These are phyloP conservation scores for Platismatia glauca DNA, from an alignment of 495 filamentous ascomycete genomes.

Conservation along the genomic window DNA sequence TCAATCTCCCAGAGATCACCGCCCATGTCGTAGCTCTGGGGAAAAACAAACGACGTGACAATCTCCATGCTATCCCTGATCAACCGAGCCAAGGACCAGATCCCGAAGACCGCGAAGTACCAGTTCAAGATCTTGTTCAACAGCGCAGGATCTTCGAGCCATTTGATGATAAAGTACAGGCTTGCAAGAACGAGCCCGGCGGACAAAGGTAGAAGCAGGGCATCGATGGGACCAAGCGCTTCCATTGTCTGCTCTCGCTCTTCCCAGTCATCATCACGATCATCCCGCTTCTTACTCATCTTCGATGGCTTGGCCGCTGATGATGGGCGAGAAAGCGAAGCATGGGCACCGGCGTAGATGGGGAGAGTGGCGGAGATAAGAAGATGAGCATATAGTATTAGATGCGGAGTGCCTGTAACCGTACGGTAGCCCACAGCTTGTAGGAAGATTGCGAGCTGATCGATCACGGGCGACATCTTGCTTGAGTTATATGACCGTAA, in stretches of 20 bases:
- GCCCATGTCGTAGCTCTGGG: constrained; percentile 38
- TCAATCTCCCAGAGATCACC: constrained; percentile 34
- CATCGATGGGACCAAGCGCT: constrained; percentile 70
- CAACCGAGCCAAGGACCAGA: constrained; percentile 63
- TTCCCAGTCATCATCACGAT: constrained; percentile 40
- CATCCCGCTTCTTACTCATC: constrained; percentile 34
- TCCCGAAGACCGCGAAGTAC: constrained; percentile 75
- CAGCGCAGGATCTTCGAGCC: constrained; percentile 68
- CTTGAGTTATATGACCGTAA: neutral
- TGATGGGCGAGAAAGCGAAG: constrained; percentile 63
- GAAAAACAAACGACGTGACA: constrained; percentile 62
- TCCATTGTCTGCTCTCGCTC: constrained; percentile 58
- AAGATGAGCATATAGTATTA: constrained; percentile 62
- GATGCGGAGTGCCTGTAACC: constrained; percentile 37
- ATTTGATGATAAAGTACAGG: constrained; percentile 85
- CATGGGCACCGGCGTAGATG: constrained; percentile 63
- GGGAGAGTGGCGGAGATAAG: constrained; percentile 60
- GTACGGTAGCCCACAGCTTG: constrained; percentile 14
- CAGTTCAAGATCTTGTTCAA: constrained; percentile 76
- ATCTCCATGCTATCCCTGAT: constrained; percentile 59
- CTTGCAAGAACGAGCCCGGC: constrained; percentile 64
- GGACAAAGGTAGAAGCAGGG: constrained; percentile 75
- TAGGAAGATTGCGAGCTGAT: constrained; percentile 3
- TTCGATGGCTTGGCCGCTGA: constrained; percentile 62
- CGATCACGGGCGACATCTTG: neutral